Percentiles rank a stretch among this genome's conserved stretches.
Evolutionary conservation across 345 rosid species (phyloP).

Genomic region (Syzygium grande): DNA sequence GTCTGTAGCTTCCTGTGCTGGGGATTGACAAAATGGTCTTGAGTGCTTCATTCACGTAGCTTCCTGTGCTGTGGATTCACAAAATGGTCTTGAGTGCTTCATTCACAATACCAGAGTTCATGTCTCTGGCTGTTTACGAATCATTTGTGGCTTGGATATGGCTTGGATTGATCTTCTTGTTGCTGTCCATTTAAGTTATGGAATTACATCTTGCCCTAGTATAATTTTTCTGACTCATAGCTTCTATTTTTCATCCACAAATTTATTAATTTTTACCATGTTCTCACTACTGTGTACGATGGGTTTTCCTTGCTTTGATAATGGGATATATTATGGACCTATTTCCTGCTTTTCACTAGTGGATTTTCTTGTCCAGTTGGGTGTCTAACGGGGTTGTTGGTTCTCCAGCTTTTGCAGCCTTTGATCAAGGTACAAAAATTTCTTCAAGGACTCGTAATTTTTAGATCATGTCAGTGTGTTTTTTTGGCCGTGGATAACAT

Average conservation of each 20-base stretch:
- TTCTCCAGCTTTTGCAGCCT: constrained; percentile 98
- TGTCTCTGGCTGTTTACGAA: background rate
- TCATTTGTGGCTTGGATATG: background rate
- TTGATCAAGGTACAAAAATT: constrained; percentile 65
- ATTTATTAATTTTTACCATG: background rate
- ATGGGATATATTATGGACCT: background rate
- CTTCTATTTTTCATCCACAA: background rate
- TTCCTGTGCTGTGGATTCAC: background rate
- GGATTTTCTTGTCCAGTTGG: constrained; percentile 47
- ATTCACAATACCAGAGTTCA: background rate
- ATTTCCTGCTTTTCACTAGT: background rate
- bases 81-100: background rate
- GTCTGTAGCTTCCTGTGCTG: background rate
- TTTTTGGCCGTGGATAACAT: background rate
- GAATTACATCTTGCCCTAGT: background rate
- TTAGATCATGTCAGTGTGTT: background rate
- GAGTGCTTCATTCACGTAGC: background rate
- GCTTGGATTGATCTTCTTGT: background rate
- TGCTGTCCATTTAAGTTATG: background rate
- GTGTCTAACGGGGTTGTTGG: constrained; percentile 94
- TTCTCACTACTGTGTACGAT: background rate
- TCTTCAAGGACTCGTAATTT: background rate
- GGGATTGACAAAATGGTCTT: background rate
- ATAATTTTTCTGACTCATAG: background rate
- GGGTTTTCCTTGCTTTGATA: background rate